Conservation (phyloP, 2,329 filamentous ascomycete species). For the Cryphonectria radicalis region DNA sequence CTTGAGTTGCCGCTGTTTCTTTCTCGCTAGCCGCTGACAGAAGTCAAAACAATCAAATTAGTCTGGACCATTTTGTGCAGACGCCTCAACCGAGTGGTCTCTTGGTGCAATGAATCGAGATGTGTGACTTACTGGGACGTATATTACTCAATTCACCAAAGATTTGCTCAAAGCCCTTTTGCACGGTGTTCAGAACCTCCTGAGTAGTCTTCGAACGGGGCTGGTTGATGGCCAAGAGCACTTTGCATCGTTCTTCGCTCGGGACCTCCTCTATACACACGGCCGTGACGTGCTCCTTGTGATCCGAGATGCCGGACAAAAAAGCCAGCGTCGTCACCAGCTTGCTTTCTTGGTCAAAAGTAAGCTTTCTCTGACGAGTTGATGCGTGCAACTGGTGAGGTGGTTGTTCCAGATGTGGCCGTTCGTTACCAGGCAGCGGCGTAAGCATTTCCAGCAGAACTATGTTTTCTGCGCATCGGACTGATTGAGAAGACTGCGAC, state of each 20-base stretch:
- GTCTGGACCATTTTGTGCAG: background rate
- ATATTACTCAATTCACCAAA: slow-evolving; percentile 5
- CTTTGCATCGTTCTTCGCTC: background rate
- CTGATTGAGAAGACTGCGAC: background rate
- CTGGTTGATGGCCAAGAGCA: slow-evolving; percentile 24
- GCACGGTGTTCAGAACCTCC: background rate
- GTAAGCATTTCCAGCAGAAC: slow-evolving; percentile 13
- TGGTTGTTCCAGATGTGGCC: background rate
- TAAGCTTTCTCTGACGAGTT: background rate
- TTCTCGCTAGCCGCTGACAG: background rate
- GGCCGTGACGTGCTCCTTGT: slow-evolving; percentile 13
- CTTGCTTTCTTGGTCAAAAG: slow-evolving; percentile 17
- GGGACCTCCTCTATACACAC: slow-evolving; percentile 22
- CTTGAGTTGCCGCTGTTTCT: background rate
- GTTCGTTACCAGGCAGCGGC: background rate
- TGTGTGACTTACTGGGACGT: background rate
- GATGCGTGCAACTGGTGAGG: no score
- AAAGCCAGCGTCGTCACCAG: slow-evolving; percentile 20
- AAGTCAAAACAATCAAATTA: background rate
- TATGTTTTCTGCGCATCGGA: slow-evolving; percentile 20
- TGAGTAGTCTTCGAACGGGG: background rate
- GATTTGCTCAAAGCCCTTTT: slow-evolving; percentile 13
- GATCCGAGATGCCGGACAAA: slow-evolving; percentile 16
- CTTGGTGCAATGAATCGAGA: background rate
- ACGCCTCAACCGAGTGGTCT: background rate